Evolutionary conservation across 768 basidiomycete species (phyloP).

Genomic region (Xanthoconium stramineum): DNA sequence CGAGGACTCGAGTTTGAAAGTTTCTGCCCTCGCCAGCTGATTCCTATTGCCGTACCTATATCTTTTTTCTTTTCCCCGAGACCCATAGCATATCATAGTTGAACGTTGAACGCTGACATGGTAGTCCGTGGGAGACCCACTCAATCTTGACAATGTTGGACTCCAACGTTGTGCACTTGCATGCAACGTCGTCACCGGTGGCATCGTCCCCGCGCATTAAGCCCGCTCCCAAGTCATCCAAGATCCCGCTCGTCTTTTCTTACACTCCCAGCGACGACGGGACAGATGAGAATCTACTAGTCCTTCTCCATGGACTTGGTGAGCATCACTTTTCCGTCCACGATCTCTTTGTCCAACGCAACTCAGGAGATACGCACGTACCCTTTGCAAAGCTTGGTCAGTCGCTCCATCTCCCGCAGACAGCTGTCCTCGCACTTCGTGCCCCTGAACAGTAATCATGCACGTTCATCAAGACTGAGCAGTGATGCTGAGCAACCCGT

Average conservation of each 20-base stretch:
- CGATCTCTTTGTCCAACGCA: not conserved
- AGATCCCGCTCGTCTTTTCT: constrained; percentile 54
- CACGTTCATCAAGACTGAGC: not conserved
- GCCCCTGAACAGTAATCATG: constrained; percentile 68
- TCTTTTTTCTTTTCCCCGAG: no score
- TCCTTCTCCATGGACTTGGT: constrained; percentile 88
- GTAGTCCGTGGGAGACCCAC: not conserved
- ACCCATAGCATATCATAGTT: no score
- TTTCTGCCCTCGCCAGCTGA: no score
- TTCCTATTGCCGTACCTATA: no score
- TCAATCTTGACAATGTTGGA: constrained; percentile 9
- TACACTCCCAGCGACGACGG: constrained; percentile 79
- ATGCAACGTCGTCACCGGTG: constrained; percentile 6
- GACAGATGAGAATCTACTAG: constrained; percentile 79
- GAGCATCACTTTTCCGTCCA: constrained; percentile 12
- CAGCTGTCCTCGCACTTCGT: constrained; percentile 76
- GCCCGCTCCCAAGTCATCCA: constrained; percentile 42
- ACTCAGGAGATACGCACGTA: constrained; percentile 73
- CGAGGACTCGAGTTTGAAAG: no score
- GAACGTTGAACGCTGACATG: no score
- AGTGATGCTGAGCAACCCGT: constrained; percentile 7
- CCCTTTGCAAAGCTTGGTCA: constrained; percentile 76
- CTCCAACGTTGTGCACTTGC: constrained; percentile 21
- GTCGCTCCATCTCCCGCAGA: constrained; percentile 82
- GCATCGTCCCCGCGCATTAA: constrained; percentile 39